Base-by-base conservation (phyloP, 176 grass and related monocot genomes). In the Oryza coarctata region DNA sequence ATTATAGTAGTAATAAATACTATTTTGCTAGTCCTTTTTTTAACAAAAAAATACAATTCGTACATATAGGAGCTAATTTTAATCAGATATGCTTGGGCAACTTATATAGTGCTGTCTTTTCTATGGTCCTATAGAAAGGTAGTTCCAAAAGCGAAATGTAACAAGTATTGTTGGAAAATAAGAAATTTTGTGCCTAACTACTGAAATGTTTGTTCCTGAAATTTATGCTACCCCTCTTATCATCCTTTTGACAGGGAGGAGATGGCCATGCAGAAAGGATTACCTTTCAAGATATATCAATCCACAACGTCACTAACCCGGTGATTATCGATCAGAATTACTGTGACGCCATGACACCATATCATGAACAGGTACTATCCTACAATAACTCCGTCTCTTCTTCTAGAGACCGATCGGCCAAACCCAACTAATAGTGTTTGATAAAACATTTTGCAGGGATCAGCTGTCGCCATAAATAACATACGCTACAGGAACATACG, bases 321-420 rank as follows among this genome's bases (percentile, higher is more conserved):
- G 72, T 94, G 77, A 85, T 94, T 34, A 97, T 97, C 35, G 73
- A 97, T 10, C 94, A 97, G 15, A 90, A 92, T 18, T 97, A 97
- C 39, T 90, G 92, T 0, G 94, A 94, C 76, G 86, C 92, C 7
- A 85, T 15, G 29, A 85, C 27, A 36, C 92, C 86, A 27, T 94
- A 92, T 40, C 20, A 73, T 39, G 65, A 85, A 12, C 83, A 97
- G 89, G 94, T 97, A 78, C 41, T 58, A 23, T 7, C 36, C 22
- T 22, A 6, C 7, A 26, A 14, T 12, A 33, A 15, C 32, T 44
- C 12, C 12, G 39, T 45, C 63, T 63, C 34, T 31, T 17, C 32
- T 55, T 87, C 3, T 3, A 62, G 1, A 33, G 14, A 43, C 1
- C 5, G 63, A 6, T 55, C 49, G 22, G 49, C 58, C 36, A 43